Conservation (phyloP, 148 eudicot genomes). For the Tetragonia tetragonoides region DNA sequence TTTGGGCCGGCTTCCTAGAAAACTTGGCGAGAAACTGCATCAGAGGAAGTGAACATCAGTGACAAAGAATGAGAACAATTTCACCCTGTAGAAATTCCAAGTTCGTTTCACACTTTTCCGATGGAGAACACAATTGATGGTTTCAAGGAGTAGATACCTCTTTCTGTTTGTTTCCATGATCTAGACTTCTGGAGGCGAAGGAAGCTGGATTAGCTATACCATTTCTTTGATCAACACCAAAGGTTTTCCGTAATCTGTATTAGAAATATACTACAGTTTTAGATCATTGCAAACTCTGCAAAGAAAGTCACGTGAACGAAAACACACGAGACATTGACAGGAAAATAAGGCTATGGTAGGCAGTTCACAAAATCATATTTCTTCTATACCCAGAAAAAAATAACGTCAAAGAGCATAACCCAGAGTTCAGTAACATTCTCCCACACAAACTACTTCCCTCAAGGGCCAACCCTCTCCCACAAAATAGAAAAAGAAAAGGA, state of each 20-base stretch:
- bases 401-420: background rate
- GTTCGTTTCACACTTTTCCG: background rate
- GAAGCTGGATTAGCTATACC: conserved; percentile 44
- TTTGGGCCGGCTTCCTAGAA: conserved; percentile 44
- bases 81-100: background rate
- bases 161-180: conserved; percentile 48
- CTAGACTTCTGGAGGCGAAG: conserved; percentile 47
- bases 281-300: conserved; percentile 5
- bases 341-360: background rate
- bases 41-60: background rate
- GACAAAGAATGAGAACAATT: background rate
- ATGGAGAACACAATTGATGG: background rate
- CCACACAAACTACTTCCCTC: background rate
- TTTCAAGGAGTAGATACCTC: conserved; percentile 38
- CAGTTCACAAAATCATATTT: background rate
- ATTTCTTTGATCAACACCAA: conserved; percentile 36
- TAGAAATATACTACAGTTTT: background rate
- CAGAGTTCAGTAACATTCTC: background rate
- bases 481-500: background rate
- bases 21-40: conserved; percentile 30
- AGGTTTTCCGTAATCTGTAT: conserved; percentile 43
- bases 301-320: background rate
- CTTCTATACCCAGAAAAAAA: background rate
- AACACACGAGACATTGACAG: background rate
- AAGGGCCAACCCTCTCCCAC: no score